Conservation (phyloP, 2,329 filamentous ascomycete species). For the Penicillium italicum region DNA sequence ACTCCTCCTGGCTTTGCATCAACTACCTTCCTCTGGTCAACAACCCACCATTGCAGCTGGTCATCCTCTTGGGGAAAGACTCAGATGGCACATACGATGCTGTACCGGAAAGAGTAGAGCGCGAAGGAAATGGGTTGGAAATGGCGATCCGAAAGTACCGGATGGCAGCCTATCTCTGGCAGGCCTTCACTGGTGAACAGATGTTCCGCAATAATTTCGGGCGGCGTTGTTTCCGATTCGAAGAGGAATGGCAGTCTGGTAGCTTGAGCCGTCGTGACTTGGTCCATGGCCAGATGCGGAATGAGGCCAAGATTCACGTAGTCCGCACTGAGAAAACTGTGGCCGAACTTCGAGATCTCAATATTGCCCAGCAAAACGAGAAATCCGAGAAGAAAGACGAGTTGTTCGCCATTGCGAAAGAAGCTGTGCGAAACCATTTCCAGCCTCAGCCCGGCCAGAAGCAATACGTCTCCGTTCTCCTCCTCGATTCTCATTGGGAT, state of each 20-base stretch:
- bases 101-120: slow-evolving; percentile 67
- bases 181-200: slow-evolving; percentile 93
- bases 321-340: slow-evolving; percentile 80
- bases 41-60: slow-evolving; percentile 81
- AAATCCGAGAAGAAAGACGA: slow-evolving; percentile 67
- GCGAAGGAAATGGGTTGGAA: slow-evolving; percentile 77
- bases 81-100: slow-evolving; percentile 83
- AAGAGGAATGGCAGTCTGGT: slow-evolving; percentile 90
- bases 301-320: slow-evolving; percentile 85
- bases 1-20: slow-evolving; percentile 75
- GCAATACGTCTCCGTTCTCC: slow-evolving; percentile 80
- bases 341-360: slow-evolving; percentile 73
- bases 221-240: slow-evolving; percentile 80
- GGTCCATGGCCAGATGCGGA: slow-evolving; percentile 70
- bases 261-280: slow-evolving; percentile 73
- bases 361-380: slow-evolving; percentile 73
- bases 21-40: slow-evolving; percentile 80
- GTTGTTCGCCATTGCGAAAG: slow-evolving; percentile 70
- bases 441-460: slow-evolving; percentile 70
- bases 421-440: slow-evolving; percentile 77
- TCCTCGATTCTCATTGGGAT: slow-evolving; percentile 90
- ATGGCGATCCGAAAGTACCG: slow-evolving; percentile 84
- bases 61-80: slow-evolving; percentile 82
- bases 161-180: slow-evolving; percentile 95
- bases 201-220: slow-evolving; percentile 89